Conservation (phyloP, 1,284 basidiomycete genomes). For the Irpex rosettiformis region DNA sequence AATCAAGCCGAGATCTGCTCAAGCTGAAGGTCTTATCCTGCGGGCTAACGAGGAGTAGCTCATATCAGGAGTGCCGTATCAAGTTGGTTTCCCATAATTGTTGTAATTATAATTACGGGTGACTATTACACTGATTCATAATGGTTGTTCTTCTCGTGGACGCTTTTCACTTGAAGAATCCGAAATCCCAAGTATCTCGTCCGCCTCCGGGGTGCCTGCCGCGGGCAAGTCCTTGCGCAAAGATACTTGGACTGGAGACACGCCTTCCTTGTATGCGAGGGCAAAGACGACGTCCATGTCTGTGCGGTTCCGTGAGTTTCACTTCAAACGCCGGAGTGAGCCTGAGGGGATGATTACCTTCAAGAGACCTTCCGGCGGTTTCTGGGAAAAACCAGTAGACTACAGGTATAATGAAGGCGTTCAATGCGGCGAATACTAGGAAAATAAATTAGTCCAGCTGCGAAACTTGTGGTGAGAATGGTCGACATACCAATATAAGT, state of each 20-base stretch:
- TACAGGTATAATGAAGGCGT: slow-evolving; percentile 56
- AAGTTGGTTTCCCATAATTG: too few relatives aligned
- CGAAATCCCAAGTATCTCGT: slow-evolving; percentile 43
- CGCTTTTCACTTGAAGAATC: background rate
- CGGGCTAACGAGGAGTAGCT: background rate
- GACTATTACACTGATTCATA: background rate
- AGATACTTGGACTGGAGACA: slow-evolving; percentile 54
- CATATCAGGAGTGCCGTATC: too few relatives aligned
- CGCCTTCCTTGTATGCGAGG: slow-evolving; percentile 50
- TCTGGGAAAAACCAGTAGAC: slow-evolving; percentile 71
- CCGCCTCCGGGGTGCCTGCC: slow-evolving; percentile 52
- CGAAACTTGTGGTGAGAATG: background rate
- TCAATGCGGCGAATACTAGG: slow-evolving; percentile 56
- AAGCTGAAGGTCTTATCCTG: slow-evolving; percentile 6
- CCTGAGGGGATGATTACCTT: slow-evolving; percentile 35
- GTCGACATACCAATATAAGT: slow-evolving; percentile 52
- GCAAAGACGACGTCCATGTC: slow-evolving; percentile 67
- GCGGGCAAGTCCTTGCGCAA: slow-evolving; percentile 51
- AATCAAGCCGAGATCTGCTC: slow-evolving; percentile 13
- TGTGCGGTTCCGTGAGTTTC: slow-evolving; percentile 17
- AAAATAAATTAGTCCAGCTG: background rate
- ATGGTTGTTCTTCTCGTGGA: background rate
- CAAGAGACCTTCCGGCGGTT: slow-evolving; percentile 59
- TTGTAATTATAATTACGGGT: too few relatives aligned
- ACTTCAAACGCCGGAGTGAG: background rate